Conservation (phyloP, 2,329 filamentous ascomycete species). For the Metarhizium robertsii region DNA sequence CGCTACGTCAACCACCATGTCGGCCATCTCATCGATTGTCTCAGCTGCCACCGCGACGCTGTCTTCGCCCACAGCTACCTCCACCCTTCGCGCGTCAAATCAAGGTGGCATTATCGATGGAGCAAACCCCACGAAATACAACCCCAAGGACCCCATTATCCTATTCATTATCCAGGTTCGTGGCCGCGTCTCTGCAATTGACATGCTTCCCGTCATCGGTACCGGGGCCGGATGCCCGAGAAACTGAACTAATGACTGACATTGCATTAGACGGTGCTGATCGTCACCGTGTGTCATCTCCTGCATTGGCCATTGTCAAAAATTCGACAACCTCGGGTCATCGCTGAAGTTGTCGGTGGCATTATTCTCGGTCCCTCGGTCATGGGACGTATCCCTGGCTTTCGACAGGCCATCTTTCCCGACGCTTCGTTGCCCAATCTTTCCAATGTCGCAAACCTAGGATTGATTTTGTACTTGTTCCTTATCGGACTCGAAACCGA, state of each 20-base stretch:
- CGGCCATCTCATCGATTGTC: slow-evolving; percentile 7
- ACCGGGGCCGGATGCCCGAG: not conserved
- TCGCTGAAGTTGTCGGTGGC: slow-evolving; percentile 77
- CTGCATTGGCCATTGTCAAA: slow-evolving; percentile 69
- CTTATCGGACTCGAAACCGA: slow-evolving; percentile 84
- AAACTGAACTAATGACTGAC: not conserved
- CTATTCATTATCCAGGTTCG: slow-evolving; percentile 65
- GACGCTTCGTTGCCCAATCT: slow-evolving; percentile 63
- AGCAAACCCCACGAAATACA: slow-evolving; percentile 58
- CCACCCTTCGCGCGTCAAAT: slow-evolving; percentile 22
- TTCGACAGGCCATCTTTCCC: slow-evolving; percentile 70
- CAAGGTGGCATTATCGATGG: slow-evolving; percentile 62
- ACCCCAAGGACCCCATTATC: slow-evolving; percentile 61
- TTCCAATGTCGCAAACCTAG: slow-evolving; percentile 71
- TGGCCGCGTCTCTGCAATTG: not conserved
- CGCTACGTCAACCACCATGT: slow-evolving; percentile 2
- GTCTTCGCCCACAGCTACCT: slow-evolving; percentile 18
- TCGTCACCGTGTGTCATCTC: slow-evolving; percentile 37
- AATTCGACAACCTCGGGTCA: slow-evolving; percentile 71
- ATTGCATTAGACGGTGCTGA: slow-evolving; percentile 28
- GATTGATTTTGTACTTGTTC: slow-evolving; percentile 78
- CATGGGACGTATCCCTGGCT: slow-evolving; percentile 77
- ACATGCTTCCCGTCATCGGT: not conserved
- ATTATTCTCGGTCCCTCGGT: slow-evolving; percentile 81
- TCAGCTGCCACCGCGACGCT: slow-evolving; percentile 15